These are phyloP conservation scores for Diaporthe ampelina DNA, from an alignment of 2,329 filamentous ascomycete genomes.

Conservation along the genomic window DNA sequence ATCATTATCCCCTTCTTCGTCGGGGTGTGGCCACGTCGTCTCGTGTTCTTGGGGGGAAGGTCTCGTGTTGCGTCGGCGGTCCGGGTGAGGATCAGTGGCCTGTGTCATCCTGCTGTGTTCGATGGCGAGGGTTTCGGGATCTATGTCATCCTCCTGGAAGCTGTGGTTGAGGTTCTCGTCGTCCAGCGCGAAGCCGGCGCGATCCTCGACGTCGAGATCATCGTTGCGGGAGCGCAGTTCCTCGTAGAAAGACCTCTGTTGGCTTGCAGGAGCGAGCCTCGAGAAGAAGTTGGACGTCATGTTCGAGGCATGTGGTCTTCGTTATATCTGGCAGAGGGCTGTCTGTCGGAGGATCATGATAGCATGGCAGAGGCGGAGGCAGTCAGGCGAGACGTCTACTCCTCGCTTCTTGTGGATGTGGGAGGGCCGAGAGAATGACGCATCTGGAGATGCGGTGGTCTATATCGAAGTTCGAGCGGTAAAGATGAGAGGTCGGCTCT, in stretches of 20 bases:
- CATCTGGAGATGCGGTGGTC: neutral
- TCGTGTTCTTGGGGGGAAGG: conserved; percentile 9
- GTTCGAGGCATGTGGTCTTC: conserved; percentile 32
- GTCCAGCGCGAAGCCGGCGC: conserved; percentile 60
- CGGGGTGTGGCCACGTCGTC: conserved; percentile 51
- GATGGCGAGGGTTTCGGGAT: conserved; percentile 57
- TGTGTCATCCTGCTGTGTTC: conserved; percentile 61
- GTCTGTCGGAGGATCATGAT: conserved; percentile 31
- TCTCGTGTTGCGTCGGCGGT: conserved; percentile 41
- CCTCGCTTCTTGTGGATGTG: neutral
- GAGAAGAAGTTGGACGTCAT: conserved; percentile 66
- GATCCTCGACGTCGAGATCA: conserved; percentile 57
- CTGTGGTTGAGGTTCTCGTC: conserved; percentile 67
- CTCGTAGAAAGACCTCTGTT: conserved; percentile 63
- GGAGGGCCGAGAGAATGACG: neutral
- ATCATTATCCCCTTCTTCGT: conserved; percentile 70
- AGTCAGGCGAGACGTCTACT: conserved; percentile 17
- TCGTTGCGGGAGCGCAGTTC: conserved; percentile 59
- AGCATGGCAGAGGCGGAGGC: conserved; percentile 32
- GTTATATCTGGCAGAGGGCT: conserved; percentile 25
- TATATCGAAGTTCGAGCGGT: neutral
- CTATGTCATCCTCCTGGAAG: conserved; percentile 65
- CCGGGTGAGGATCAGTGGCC: conserved; percentile 29
- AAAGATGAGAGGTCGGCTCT: neutral
- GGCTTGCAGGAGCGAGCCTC: conserved; percentile 54